Conservation (phyloP, 2,329 filamentous ascomycete species). For the Neopestalotiopsis sp. region DNA sequence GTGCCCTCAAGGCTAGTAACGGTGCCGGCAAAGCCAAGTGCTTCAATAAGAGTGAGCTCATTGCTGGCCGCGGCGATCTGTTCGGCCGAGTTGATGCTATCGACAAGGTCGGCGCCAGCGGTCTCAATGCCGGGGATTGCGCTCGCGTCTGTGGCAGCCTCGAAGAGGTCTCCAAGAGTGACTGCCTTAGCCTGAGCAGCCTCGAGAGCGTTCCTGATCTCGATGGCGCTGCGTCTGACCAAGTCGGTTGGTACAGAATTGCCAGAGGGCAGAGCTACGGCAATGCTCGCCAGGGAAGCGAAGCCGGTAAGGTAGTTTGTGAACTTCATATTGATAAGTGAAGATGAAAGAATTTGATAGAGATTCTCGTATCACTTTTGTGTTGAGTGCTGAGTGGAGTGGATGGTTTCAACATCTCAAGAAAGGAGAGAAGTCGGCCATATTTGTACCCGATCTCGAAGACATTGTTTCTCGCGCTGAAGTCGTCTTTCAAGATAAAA, state of each 20-base stretch:
- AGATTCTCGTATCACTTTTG: background rate
- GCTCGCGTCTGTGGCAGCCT: background rate
- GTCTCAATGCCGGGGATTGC: background rate
- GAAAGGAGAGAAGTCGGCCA: background rate
- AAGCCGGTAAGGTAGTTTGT: background rate
- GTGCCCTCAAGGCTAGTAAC: slow-evolving; percentile 9
- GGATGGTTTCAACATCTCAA: background rate
- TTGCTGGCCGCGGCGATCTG: slow-evolving; percentile 9
- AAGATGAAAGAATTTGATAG: background rate
- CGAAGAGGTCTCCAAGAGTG: background rate
- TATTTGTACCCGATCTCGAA: background rate
- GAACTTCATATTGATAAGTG: background rate
- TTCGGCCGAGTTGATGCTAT: slow-evolving; percentile 5
- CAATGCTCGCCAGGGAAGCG: background rate
- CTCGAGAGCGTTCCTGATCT: background rate
- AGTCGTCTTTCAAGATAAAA: no score
- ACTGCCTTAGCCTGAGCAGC: slow-evolving; percentile 5
- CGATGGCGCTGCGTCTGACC: background rate
- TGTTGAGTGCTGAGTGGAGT: background rate
- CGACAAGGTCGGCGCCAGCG: background rate
- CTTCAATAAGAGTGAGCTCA: slow-evolving; percentile 8
- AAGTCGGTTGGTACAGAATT: background rate
- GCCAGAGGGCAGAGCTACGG: background rate
- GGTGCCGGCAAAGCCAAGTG: slow-evolving; percentile 15
- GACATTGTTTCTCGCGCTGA: no score